phyloP scores from a whole-genome alignment of 2,329 filamentous ascomycete species.

The Sarocladium strictum region DNA sequence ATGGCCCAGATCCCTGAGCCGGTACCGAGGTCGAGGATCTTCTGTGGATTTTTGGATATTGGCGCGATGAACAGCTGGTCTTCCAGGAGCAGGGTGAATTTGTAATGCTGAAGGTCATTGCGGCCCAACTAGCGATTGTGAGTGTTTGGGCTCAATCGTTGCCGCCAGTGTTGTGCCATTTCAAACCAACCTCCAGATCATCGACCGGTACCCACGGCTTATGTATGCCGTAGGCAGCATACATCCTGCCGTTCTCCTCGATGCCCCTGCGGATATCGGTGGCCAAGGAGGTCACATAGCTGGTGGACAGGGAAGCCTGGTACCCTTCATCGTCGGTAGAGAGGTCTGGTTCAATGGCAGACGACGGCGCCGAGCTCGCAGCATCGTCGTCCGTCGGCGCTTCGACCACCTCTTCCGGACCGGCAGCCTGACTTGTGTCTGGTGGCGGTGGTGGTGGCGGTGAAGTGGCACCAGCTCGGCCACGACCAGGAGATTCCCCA shows the following conservation, averaged over 20 bases:
- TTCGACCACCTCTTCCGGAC: too few species aligned
- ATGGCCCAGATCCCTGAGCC: slow-evolving; percentile 26
- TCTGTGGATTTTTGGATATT: slow-evolving; percentile 18
- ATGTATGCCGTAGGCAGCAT: slow-evolving; percentile 19
- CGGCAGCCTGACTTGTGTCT: too few species aligned
- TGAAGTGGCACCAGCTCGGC: too few species aligned
- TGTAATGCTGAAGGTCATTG: slow-evolving; percentile 21
- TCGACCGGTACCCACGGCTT: slow-evolving; percentile 18
- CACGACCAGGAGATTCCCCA: too few species aligned
- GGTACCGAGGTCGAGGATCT: slow-evolving; percentile 23
- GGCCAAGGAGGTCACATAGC: slow-evolving; percentile 20
- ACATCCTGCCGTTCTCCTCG: slow-evolving; percentile 17
- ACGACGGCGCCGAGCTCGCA: slow-evolving; percentile 3
- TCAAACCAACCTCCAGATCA: slow-evolving; percentile 13
- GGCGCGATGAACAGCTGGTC: slow-evolving; percentile 32
- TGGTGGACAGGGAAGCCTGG: slow-evolving; percentile 24
- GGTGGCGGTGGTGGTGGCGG: too few species aligned
- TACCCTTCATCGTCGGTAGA: slow-evolving; percentile 20
- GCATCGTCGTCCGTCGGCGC: not conserved
- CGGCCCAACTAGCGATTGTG: slow-evolving; percentile 14
- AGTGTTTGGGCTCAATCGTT: too few species aligned
- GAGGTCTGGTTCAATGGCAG: slow-evolving; percentile 17
- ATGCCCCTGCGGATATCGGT: slow-evolving; percentile 19
- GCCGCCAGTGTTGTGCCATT: too few species aligned
- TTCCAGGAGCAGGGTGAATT: slow-evolving; percentile 23